phyloP scores from a whole-genome alignment of 2,329 filamentous ascomycete species.

The Colletotrichum phormii region DNA sequence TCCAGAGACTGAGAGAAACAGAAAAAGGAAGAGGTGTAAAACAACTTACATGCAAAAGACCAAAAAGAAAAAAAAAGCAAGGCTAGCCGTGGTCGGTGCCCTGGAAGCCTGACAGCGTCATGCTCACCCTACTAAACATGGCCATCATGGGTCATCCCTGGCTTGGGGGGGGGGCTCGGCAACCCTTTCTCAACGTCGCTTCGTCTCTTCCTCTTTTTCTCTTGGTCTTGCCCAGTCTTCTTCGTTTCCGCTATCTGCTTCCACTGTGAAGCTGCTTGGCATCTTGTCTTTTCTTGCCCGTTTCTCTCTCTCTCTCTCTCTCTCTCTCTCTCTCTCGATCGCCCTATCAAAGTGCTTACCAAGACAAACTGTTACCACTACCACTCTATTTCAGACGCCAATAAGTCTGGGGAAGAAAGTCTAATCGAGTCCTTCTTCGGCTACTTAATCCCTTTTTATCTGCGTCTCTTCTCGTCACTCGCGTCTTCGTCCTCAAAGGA shows the following conservation, averaged over 20 bases:
- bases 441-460: background rate
- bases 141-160: background rate
- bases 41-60: background rate
- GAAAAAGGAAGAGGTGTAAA: background rate
- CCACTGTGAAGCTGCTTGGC: slow-evolving; percentile 1
- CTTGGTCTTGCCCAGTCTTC: background rate
- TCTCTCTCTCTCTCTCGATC: background rate
- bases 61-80: background rate
- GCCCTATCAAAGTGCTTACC: background rate
- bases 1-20: background rate
- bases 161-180: too few relatives aligned
- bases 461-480: too few relatives aligned
- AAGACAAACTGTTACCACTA: too few relatives aligned
- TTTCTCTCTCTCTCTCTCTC: background rate
- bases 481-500: background rate
- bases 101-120: background rate
- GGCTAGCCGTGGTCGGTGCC: background rate
- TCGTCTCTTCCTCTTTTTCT: slow-evolving; percentile 4
- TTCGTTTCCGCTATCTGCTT: slow-evolving; percentile 8
- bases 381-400: slow-evolving; percentile 18
- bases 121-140: background rate
- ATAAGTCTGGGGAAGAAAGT: slow-evolving; percentile 3
- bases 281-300: slow-evolving; percentile 20
- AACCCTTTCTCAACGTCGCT: slow-evolving; percentile 9
- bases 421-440: background rate